Evolutionary conservation across 2,329 filamentous ascomycete genomes (phyloP), one percentile per base, ranked within the genome.

Genomic region (Fusarium austroafricanum): DNA sequence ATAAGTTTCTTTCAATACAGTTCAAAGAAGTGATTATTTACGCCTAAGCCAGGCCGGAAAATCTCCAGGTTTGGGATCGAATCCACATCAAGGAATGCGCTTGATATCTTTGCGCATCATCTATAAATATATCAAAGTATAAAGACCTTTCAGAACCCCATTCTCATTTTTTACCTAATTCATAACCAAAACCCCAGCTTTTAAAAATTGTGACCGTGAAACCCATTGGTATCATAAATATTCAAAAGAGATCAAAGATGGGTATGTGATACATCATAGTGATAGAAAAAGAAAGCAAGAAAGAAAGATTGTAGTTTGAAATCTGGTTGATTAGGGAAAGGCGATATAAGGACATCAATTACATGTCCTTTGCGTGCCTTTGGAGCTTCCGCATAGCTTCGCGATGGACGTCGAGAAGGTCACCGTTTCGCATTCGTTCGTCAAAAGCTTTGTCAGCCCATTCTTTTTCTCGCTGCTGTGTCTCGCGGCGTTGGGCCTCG

Each of bases 341-440:
- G 39, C 31, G n/a, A 14, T 26, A 17, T 12, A 29, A 35, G 20
- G 28, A 20, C 20, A 4, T 45, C 21, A 21, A 46, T 62, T 57
- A 71, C 38, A 29, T 58, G 39, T 81, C 74, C 68, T 77, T 81
- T 2, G 81, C 81, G 23, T 75, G 70, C 35, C 78, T 79, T 73
- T 97, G 94, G 89, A 97, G 91, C 76, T 85, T 89, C 66, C 91
- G 85, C 86, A 97, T 86, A 2, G 91, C 92, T 67, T 94, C 90
- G 20, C 91, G 86, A 77, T 97, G 94, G 21, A 90, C 85, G 44
- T 92, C 90, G 51, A 92, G 83, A 82, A 97, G 86, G 67, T 91
- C 88, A 0, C 90, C 90, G 17, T 87, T 89, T 54, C 92, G 85
- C 91, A 96, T 96, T 68, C 88, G 85, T 76, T 90, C 88, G 68